phyloP scores from a whole-genome alignment of 805 yeast genomes.

The Allodekkera sacchari region DNA sequence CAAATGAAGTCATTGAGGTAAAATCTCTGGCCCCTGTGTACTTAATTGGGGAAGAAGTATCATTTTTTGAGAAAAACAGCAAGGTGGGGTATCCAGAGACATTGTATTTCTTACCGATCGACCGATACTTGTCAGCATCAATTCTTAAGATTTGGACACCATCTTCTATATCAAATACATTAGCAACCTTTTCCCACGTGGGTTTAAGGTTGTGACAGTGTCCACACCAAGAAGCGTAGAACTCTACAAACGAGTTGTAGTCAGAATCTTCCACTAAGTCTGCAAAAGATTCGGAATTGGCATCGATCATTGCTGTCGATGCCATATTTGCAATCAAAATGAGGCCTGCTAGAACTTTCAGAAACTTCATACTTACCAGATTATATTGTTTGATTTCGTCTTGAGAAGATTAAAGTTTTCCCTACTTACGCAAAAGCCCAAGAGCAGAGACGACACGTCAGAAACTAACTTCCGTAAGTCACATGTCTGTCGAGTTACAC shows the following conservation, averaged over 20 bases:
- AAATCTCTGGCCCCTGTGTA: slow-evolving; percentile 47
- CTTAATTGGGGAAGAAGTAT: slow-evolving; percentile 38
- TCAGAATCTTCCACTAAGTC: slow-evolving; percentile 51
- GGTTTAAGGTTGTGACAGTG: slow-evolving; percentile 58
- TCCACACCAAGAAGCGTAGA: slow-evolving; percentile 67
- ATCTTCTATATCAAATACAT: slow-evolving; percentile 11
- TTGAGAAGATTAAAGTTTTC: no score
- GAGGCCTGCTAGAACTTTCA: no score
- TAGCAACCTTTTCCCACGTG: slow-evolving; percentile 26
- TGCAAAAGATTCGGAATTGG: slow-evolving; percentile 43
- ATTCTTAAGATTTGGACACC: slow-evolving; percentile 36
- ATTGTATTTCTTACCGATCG: slow-evolving; percentile 41
- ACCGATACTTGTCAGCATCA: slow-evolving; percentile 52
- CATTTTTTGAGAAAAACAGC: slow-evolving; percentile 44
- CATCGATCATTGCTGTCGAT: no score
- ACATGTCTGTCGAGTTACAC: no score
- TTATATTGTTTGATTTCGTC: no score
- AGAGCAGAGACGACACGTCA: no score
- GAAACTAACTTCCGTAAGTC: no score
- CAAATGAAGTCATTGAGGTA: slow-evolving; percentile 40
- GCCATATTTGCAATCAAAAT: no score
- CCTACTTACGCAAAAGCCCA: no score
- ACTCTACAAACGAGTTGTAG: slow-evolving; percentile 70
- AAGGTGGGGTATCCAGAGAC: slow-evolving; percentile 61
- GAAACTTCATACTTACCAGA: no score